Percentiles rank a stretch among this genome's conserved stretches.
These are phyloP conservation scores for Kazachstania sp. DNA, from an alignment of 1,139 yeast species.

Conservation along the genomic window DNA sequence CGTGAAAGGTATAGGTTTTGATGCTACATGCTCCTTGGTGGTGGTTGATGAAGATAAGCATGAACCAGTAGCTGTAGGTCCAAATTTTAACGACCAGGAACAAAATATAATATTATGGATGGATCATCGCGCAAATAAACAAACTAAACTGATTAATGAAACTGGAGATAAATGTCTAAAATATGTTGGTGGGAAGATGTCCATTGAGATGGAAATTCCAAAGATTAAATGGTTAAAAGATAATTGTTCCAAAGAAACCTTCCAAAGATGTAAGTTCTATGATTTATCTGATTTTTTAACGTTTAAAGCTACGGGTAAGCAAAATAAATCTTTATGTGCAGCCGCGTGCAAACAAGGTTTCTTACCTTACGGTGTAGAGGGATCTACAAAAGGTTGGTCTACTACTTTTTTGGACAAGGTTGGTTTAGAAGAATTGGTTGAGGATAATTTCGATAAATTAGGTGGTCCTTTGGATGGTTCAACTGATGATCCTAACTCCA, in stretches of 20 bases:
- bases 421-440: constrained; percentile 68
- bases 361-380: constrained; percentile 85
- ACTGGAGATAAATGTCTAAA: constrained; percentile 71
- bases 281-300: constrained; percentile 89
- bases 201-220: constrained; percentile 96
- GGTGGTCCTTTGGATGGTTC: constrained; percentile 54
- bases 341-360: constrained; percentile 94
- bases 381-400: constrained; percentile 84
- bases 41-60: constrained; percentile 61
- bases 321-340: constrained; percentile 80
- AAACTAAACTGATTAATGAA: constrained; percentile 71
- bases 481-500: constrained; percentile 28
- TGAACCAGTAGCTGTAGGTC: constrained; percentile 82
- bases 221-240: constrained; percentile 94
- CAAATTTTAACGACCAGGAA: constrained; percentile 61
- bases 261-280: constrained; percentile 69
- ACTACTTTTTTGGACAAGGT: constrained; percentile 58
- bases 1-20: constrained; percentile 86
- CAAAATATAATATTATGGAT: constrained; percentile 93
- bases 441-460: constrained; percentile 63
- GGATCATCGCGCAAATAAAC: constrained; percentile 95
- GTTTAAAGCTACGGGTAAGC: constrained; percentile 79
- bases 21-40: constrained; percentile 93
- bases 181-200: constrained; percentile 96
- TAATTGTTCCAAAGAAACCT: constrained; percentile 56